A percentile compares a stretch with the other conserved stretches of the same genome.
phyloP scores from a whole-genome alignment of 2,329 filamentous ascomycete genomes.

The Aspergillus jensenii region DNA sequence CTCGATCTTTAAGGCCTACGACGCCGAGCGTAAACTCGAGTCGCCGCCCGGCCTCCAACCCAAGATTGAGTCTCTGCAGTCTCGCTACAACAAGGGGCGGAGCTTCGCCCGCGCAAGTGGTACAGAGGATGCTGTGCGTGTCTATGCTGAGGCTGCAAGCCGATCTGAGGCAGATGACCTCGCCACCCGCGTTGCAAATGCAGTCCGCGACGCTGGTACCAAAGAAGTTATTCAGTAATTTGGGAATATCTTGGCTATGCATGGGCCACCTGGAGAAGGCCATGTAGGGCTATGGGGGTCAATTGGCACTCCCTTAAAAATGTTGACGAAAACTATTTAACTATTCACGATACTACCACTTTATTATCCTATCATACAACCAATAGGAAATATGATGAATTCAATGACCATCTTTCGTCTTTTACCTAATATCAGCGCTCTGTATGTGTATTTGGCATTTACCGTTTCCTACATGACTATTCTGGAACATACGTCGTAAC shows the following conservation, averaged over 20 bases:
- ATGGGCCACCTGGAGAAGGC: not conserved
- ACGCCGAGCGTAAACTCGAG: conserved; percentile 85
- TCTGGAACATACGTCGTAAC: not conserved
- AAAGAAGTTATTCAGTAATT: conserved; percentile 23
- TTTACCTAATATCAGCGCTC: not conserved
- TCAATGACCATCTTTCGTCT: conserved; percentile 13
- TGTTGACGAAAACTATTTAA: conserved; percentile 3
- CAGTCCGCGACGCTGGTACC: conserved; percentile 62
- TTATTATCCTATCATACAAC: conserved; percentile 13
- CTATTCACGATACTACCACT: conserved; percentile 6
- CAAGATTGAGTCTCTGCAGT: conserved; percentile 82
- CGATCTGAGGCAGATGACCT: conserved; percentile 88
- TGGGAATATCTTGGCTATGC: not conserved
- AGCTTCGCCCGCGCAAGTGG: conserved; percentile 91
- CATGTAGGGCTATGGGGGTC: not conserved
- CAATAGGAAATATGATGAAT: conserved; percentile 17
- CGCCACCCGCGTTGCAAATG: conserved; percentile 75
- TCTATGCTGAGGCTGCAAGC: conserved; percentile 92
- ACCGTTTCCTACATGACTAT: not conserved
- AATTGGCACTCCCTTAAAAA: not conserved
- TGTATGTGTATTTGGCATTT: not conserved
- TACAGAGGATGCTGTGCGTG: conserved; percentile 92
- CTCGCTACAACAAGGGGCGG: conserved; percentile 85
- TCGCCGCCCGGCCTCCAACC: conserved; percentile 76
- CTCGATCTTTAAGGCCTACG: conserved; percentile 84